These are phyloP conservation scores for Ceratocystis huliohia DNA, from an alignment of 2,329 filamentous ascomycete genomes.

Conservation along the genomic window DNA sequence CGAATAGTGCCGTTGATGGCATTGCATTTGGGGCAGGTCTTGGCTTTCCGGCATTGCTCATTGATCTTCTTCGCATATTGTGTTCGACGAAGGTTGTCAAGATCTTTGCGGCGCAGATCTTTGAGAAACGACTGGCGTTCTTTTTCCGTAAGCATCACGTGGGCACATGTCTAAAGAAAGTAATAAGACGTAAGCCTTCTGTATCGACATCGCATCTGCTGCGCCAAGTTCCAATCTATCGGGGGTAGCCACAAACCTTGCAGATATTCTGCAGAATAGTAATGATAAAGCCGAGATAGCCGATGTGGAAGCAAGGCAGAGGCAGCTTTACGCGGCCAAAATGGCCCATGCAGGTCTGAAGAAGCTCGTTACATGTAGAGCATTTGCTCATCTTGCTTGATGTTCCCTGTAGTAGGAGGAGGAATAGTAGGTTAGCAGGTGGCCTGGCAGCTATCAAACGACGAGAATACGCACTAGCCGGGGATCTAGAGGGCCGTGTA, in stretches of 20 bases:
- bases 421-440: background rate
- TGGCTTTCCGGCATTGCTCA: conserved; percentile 77
- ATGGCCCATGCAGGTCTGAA: conserved; percentile 83
- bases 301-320: conserved; percentile 87
- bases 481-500: conserved; percentile 75
- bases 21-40: conserved; percentile 66
- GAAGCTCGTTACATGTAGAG: conserved; percentile 66
- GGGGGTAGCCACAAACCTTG: conserved; percentile 42
- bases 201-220: background rate
- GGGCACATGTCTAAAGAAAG: conserved; percentile 54
- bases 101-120: conserved; percentile 63
- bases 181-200: background rate
- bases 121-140: conserved; percentile 68
- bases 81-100: conserved; percentile 78
- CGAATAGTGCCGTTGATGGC: conserved; percentile 82
- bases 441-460: background rate
- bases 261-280: conserved; percentile 89
- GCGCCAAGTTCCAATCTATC: too few species aligned
- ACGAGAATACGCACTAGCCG: conserved; percentile 45
- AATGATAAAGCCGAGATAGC: conserved; percentile 88
- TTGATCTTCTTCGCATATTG: conserved; percentile 79
- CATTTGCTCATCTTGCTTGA: conserved; percentile 73
- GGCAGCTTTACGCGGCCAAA: conserved; percentile 89
- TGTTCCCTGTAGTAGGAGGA: conserved; percentile 44
- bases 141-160: conserved; percentile 66